Base-by-base conservation (phyloP, 176 grass and related monocot species). In the Triticum timopheevii region DNA sequence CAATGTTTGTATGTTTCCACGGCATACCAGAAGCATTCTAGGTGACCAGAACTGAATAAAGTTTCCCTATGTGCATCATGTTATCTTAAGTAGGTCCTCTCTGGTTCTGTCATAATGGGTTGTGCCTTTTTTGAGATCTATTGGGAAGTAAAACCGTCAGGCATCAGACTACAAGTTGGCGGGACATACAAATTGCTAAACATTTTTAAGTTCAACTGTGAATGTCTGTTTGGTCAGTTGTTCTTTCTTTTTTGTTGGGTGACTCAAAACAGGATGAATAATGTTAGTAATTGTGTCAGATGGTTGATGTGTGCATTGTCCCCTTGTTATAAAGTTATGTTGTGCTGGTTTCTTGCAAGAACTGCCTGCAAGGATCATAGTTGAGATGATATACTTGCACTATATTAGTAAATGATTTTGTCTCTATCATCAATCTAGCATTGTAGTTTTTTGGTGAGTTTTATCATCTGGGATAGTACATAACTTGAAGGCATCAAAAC, bases 51-150 rank as follows among this genome's bases (percentile, higher is more conserved):
- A 47, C 8, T 75, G 30, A 16, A 20, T 54, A 27, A 7, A 54
- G 1, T 10, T 20, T 75, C 42, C n/a, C 15, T 81, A 2, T 80
- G 31, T 69, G 52, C 2, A n/a, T 72, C 8, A 2, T 76, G 19
- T 78, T 78, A 11, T 59, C 50, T 59, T 78, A 61, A 34, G 50
- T 36, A 78, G 1, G 50, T 10, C 56, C 22, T 62, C 1, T 62
- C 6, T 62, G 33, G 33, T 62, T 13, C 45, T 69, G 23, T 20
- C 8, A 5, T 68, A 3, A 24, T 76, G n/a, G n/a, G 17, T 77
- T 82, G 45, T 44, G 23, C 61, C 11, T 45, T 76, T 87, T 87
- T 82, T 8, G 54, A 77, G 19, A 69, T 61, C 34, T 2, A 69
- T 12, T 68, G 38, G 69, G 11, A 73, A 24, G 22, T 73, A 73